These are phyloP conservation scores for Trypanosoma platydactyli DNA, from an alignment of 208 protist species.

Conservation along the genomic window DNA sequence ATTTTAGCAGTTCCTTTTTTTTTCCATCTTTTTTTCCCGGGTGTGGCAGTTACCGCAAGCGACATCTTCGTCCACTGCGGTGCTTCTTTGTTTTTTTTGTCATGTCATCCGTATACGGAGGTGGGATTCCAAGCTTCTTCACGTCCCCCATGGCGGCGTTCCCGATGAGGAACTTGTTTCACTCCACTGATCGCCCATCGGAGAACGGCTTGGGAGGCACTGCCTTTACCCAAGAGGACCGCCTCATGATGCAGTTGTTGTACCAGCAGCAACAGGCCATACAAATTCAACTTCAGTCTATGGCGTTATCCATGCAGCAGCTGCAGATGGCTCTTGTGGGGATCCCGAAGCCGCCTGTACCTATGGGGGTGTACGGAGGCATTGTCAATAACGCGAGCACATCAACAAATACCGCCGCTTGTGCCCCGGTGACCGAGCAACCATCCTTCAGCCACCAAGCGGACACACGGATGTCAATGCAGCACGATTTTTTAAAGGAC, in stretches of 20 bases:
- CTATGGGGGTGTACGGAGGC: neutral
- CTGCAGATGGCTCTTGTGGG: constrained; percentile 34
- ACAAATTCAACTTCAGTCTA: constrained; percentile 77
- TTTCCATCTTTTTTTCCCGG: too few relatives aligned
- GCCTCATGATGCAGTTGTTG: constrained; percentile 71
- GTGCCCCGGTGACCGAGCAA: neutral
- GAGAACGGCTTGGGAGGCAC: constrained; percentile 8
- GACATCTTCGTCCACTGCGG: too few relatives aligned
- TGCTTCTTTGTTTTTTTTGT: constrained; percentile 18
- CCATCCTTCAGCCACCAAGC: neutral
- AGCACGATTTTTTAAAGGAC: neutral
- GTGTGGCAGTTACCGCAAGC: too few relatives aligned
- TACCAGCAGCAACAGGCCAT: constrained; percentile 86
- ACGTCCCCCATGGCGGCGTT: constrained; percentile 26
- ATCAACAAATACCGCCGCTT: neutral
- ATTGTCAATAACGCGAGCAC: constrained; percentile 5
- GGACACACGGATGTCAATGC: neutral
- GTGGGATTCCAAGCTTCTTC: constrained; percentile 29
- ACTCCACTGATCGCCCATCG: constrained; percentile 12
- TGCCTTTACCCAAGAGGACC: constrained; percentile 63
- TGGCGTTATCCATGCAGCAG: constrained; percentile 72
- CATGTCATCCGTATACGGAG: constrained; percentile 23
- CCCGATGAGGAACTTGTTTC: constrained; percentile 23
- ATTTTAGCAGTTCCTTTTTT: neutral
- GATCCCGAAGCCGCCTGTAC: neutral